Evolutionary conservation across 1,139 yeast species (phyloP).

Genomic region (Yamadazyma blattariae): DNA sequence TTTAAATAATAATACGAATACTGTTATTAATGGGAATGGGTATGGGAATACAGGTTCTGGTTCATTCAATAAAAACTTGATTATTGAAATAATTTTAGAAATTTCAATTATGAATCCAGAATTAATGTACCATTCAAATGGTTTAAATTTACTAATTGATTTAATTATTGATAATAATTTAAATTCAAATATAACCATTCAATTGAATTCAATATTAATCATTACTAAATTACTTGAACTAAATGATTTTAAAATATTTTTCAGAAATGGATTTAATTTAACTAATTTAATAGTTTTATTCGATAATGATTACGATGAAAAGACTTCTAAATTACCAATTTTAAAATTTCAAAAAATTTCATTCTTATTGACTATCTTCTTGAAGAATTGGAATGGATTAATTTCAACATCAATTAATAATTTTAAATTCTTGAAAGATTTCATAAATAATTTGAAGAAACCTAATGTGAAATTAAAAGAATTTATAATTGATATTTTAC

Average conservation of each 20-base stretch:
- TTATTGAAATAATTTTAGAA: conserved; percentile 67
- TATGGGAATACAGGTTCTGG: no score
- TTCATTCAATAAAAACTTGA: conserved; percentile 3
- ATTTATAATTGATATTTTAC: conserved; percentile 65
- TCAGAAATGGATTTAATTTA: conserved; percentile 64
- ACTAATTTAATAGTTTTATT: conserved; percentile 64
- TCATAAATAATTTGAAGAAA: conserved; percentile 61
- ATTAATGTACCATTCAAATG: conserved; percentile 60
- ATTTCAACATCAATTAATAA: conserved; percentile 60
- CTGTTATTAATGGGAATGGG: no score
- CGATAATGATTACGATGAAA: conserved; percentile 16
- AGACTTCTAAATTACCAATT: conserved; percentile 6
- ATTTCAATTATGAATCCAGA: conserved; percentile 60
- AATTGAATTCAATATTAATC: conserved; percentile 56
- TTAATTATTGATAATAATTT: conserved; percentile 45
- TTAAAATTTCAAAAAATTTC: conserved; percentile 59
- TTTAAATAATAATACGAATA: no score
- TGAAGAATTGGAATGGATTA: conserved; percentile 79
- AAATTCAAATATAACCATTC: conserved; percentile 20
- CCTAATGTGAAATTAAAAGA: conserved; percentile 58
- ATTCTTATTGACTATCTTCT: conserved; percentile 53
- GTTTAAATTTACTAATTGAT: conserved; percentile 57
- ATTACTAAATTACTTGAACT: conserved; percentile 59
- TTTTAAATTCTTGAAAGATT: conserved; percentile 54
- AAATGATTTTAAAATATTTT: conserved; percentile 53